Base-by-base conservation (phyloP, 495 filamentous ascomycete genomes). In the Corynascus novoguineensis region DNA sequence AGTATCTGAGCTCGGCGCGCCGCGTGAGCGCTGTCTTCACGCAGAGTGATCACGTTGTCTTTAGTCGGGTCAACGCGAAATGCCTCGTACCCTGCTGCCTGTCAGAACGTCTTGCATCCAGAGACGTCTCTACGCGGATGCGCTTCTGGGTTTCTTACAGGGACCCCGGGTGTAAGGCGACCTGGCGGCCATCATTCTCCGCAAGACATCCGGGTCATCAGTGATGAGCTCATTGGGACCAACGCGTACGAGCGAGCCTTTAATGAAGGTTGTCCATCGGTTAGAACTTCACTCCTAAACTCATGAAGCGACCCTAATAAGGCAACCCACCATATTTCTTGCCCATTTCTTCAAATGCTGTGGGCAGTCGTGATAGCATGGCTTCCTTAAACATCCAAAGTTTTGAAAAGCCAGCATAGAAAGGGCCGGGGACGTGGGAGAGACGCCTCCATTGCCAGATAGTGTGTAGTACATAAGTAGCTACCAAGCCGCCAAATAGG, bases 171-270 rank as follows among this genome's bases (percentile, higher is more conserved):
- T 41, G 37, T 41, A 41, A 17, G 37, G 37, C 9, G 37, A 41
- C 37, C 37, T 15, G 37, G 37, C n/a, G 1, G 37, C 37, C 37
- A 41, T 41, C 37, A 41, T 41, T 17, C 17, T 41, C 21, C 37
- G 37, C 37, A 41, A 41, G 37, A 41, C n/a, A 41, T 41, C 37
- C n/a, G 37, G 37, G n/a, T 41, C 62, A 42, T 66, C 63, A 4
- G 71, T 75, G 38, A 75, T 57, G 29, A 80, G 64, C 17, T 66
- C 63, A 40, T 74, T 66, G 10, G 74, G 77, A 0, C 66, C 73
- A 38, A 80, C 64, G 27, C 76, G 67, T 8, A 41, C 37, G 17
- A 41, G 37, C n/a, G 37, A 41, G 7, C 37, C 37, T 41, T 7
- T 55, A 15, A n/a, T n/a, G n/a, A n/a, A n/a, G 37, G 15, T 9